Percentiles rank a stretch among this genome's conserved stretches.
These are phyloP conservation scores for Scutellaria galericulata DNA, from an alignment of 257 asterid species.

Conservation along the genomic window DNA sequence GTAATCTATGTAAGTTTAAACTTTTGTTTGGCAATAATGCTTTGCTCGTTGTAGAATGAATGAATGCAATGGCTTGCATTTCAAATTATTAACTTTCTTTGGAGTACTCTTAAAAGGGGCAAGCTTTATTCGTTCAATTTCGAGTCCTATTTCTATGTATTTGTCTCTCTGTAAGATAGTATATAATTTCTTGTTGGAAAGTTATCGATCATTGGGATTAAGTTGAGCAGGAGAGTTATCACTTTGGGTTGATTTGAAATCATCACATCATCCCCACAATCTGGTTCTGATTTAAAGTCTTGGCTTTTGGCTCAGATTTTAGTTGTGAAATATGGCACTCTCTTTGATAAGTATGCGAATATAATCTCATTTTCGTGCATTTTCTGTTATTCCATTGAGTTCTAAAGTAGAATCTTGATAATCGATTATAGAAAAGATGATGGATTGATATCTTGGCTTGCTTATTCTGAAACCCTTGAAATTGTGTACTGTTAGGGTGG, in stretches of 20 bases:
- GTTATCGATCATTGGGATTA: background rate
- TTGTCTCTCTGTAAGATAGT: conserved; percentile 4
- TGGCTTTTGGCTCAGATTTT: background rate
- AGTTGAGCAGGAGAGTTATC: background rate
- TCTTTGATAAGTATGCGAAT: background rate
- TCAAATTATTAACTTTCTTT: background rate
- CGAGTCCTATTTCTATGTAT: background rate
- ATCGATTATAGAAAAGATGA: conserved; percentile 36
- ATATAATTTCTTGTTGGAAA: background rate
- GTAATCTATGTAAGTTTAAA: background rate
- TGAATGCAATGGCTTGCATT: conserved; percentile 1
- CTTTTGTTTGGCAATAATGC: background rate
- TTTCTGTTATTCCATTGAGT: background rate
- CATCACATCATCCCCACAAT: background rate
- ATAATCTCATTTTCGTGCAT: background rate
- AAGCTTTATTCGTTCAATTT: background rate
- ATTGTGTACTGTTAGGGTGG: conserved; percentile 72
- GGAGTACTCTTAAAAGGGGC: background rate
- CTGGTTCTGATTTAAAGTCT: conserved; percentile 8
- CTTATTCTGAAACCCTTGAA: conserved; percentile 28
- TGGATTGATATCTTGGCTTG: conserved; percentile 36
- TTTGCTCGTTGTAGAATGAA: background rate
- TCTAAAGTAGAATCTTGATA: background rate
- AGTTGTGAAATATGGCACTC: background rate
- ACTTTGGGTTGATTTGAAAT: background rate